Evolutionary conservation across 768 basidiomycete species (phyloP).

Genomic region (Termitomyces sp.): DNA sequence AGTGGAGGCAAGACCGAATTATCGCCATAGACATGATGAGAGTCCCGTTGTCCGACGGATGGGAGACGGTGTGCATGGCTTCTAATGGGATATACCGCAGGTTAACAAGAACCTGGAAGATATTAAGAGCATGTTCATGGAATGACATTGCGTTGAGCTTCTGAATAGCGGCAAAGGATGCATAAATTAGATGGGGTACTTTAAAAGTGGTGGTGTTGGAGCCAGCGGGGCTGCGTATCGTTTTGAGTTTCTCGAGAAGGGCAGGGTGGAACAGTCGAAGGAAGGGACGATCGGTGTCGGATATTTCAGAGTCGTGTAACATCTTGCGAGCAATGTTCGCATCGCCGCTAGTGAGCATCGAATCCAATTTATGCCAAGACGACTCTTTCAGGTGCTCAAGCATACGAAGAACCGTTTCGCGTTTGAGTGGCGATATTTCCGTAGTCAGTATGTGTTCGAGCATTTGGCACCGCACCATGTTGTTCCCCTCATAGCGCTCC

Average conservation of each 20-base stretch:
- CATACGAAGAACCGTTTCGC: constrained; percentile 12
- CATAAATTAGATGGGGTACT: constrained; percentile 34
- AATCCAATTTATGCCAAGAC: constrained; percentile 3
- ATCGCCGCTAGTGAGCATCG: constrained; percentile 4
- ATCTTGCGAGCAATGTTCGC: constrained; percentile 16
- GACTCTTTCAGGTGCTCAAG: constrained; percentile 12
- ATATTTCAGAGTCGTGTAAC: constrained; percentile 9
- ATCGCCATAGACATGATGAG: constrained; percentile 48
- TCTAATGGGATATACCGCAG: constrained; percentile 42
- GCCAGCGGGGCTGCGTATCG: constrained; percentile 20
- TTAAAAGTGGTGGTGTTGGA: constrained; percentile 28
- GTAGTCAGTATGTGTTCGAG: constrained; percentile 12
- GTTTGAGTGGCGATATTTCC: constrained; percentile 9
- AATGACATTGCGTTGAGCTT: constrained; percentile 34
- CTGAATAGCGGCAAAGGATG: constrained; percentile 41
- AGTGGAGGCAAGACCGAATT: constrained; percentile 49
- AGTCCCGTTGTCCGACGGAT: constrained; percentile 34
- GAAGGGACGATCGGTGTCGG: constrained; percentile 17
- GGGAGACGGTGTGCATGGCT: constrained; percentile 37
- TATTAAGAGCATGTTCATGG: constrained; percentile 33
- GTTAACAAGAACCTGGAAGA: constrained; percentile 49
- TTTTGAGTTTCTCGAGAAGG: constrained; percentile 22
- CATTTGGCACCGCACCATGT: background rate
- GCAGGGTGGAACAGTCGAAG: constrained; percentile 25
- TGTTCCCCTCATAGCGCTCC: constrained; percentile 11